Conservation (phyloP, 2,329 filamentous ascomycete genomes). For the Neoascochyta sp. region DNA sequence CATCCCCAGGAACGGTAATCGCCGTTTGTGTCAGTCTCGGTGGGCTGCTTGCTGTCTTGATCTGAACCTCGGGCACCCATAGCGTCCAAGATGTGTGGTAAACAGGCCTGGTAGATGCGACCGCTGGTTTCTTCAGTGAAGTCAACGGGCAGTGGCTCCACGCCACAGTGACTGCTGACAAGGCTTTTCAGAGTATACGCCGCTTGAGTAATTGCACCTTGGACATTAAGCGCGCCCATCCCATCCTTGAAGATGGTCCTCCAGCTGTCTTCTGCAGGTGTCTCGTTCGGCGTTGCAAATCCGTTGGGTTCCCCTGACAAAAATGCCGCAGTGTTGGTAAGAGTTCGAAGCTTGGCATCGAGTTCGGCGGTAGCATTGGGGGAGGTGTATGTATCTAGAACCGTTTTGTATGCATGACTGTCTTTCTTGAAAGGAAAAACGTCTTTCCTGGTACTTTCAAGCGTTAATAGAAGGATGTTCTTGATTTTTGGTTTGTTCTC, state of each 20-base stretch:
- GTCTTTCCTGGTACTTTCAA: slow-evolving; percentile 16
- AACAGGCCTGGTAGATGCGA: slow-evolving; percentile 12
- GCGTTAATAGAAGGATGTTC: slow-evolving; percentile 13
- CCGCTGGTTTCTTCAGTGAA: slow-evolving; percentile 15
- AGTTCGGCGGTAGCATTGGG: slow-evolving; percentile 6
- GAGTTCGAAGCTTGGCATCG: slow-evolving; percentile 7
- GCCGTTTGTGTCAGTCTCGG: background rate
- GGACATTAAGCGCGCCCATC: slow-evolving; percentile 13
- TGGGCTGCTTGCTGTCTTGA: background rate
- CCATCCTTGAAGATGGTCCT: slow-evolving; percentile 10
- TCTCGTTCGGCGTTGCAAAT: slow-evolving; percentile 1
- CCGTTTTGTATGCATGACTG: slow-evolving; percentile 11
- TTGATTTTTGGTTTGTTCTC: slow-evolving; percentile 10
- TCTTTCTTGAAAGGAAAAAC: slow-evolving; percentile 13
- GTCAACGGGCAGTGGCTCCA: slow-evolving; percentile 15
- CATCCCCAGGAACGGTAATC: slow-evolving; percentile 5
- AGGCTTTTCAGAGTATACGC: slow-evolving; percentile 16
- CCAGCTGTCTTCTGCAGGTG: slow-evolving; percentile 2
- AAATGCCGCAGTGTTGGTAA: slow-evolving; percentile 10
- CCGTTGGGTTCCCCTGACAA: slow-evolving; percentile 10
- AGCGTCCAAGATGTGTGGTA: slow-evolving; percentile 10
- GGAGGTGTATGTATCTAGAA: slow-evolving; percentile 9
- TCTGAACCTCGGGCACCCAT: slow-evolving; percentile 3
- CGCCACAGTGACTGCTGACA: slow-evolving; percentile 15
- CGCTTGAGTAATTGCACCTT: slow-evolving; percentile 15